Percentiles rank a stretch among this genome's conserved stretches.
These are phyloP conservation scores for Coniophora puteana DNA, from an alignment of 1,284 basidiomycete genomes.

Conservation along the genomic window DNA sequence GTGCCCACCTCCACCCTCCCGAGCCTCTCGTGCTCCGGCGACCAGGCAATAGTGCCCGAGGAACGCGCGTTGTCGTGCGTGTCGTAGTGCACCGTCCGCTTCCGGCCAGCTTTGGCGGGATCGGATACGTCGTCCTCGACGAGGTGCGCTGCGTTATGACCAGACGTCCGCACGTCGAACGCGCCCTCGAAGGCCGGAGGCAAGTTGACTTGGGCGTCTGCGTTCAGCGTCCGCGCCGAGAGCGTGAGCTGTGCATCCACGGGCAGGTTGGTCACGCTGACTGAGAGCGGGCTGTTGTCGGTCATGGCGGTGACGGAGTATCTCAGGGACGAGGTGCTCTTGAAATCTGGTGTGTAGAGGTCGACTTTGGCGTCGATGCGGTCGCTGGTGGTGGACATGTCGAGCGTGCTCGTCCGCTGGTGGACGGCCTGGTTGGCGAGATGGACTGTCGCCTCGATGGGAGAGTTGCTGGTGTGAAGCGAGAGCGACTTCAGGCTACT, in stretches of 20 bases:
- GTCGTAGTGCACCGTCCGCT: too few relatives aligned
- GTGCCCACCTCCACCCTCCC: too few relatives aligned
- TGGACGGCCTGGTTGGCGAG: constrained; percentile 28
- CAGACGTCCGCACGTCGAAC: too few relatives aligned
- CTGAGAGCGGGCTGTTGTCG: constrained; percentile 20
- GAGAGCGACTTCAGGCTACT: constrained; percentile 29
- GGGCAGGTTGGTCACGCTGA: constrained; percentile 15
- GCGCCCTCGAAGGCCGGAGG: background rate
- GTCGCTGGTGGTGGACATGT: constrained; percentile 35
- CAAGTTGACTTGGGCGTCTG: constrained; percentile 11
- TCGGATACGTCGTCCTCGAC: too few relatives aligned
- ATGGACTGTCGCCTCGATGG: constrained; percentile 32
- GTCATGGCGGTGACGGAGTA: constrained; percentile 25
- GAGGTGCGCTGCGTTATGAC: too few relatives aligned
- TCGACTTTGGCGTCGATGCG: constrained; percentile 16
- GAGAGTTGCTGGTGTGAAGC: constrained; percentile 34
- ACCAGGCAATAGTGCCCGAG: too few relatives aligned
- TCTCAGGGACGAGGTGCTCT: constrained; percentile 27
- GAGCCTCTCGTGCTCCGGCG: too few relatives aligned
- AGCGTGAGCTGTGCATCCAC: constrained; percentile 39
- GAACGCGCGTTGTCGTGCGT: too few relatives aligned
- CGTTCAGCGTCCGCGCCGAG: constrained; percentile 33
- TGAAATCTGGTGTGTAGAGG: constrained; percentile 6
- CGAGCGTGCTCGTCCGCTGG: constrained; percentile 16
- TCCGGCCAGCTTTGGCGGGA: too few relatives aligned